A percentile compares a stretch with the other conserved stretches of the same genome.
phyloP scores from a whole-genome alignment of 2,329 filamentous ascomycete genomes.

The Trichocomaceae sp. region DNA sequence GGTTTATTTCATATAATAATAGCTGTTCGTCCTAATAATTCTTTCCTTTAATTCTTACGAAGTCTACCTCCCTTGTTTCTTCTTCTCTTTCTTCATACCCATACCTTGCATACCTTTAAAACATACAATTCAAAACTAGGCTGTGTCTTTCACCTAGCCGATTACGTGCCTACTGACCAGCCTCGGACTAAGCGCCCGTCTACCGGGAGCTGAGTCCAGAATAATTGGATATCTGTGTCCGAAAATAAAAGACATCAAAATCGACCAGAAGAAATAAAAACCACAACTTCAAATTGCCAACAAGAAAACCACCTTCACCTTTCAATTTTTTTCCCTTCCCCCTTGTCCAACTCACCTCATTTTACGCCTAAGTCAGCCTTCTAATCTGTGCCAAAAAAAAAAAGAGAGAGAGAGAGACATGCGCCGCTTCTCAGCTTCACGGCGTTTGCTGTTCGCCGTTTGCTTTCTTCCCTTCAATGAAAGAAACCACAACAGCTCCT shows the following conservation, averaged over 20 bases:
- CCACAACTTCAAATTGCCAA: not conserved
- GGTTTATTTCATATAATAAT: not conserved
- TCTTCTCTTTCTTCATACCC: not conserved
- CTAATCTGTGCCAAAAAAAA: not conserved
- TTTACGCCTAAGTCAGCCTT: not conserved
- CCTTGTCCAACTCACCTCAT: not conserved
- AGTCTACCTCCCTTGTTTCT: not conserved
- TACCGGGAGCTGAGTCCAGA: constrained; percentile 4
- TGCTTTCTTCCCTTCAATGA: not conserved
- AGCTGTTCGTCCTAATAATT: not conserved
- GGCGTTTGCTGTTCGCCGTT: not conserved
- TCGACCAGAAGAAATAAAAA: constrained; percentile 2
- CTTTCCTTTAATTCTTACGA: not conserved
- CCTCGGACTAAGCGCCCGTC: constrained; percentile 6
- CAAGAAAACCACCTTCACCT: not conserved
- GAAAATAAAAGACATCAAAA: constrained; percentile 6
- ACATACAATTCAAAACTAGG: not conserved
- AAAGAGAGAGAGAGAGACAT: not conserved
- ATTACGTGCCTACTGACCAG: not conserved
- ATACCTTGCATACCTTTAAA: not conserved
- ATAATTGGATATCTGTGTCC: constrained; percentile 11
- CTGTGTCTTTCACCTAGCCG: not conserved
- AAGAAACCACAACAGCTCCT: not conserved
- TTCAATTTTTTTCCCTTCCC: not conserved
- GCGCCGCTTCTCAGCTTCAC: constrained; percentile 10